A percentile compares a stretch with the other conserved stretches of the same genome.
Conservation (phyloP, 2,329 filamentous ascomycete genomes). For the Fusarium anguioides region DNA sequence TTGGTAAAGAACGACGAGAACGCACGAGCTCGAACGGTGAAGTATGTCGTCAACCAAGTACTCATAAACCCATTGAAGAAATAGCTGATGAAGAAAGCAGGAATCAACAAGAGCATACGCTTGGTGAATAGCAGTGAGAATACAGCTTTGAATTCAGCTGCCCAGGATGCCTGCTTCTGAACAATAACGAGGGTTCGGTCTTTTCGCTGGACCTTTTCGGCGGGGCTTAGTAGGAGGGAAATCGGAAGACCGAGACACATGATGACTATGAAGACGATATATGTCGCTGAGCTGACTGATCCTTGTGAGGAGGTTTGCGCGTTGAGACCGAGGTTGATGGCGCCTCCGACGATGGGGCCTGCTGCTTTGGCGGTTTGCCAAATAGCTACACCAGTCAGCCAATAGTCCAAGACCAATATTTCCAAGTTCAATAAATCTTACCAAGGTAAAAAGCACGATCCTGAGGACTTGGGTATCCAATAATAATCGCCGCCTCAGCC, state of each 20-base stretch:
- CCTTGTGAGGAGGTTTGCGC: slow-evolving; percentile 12
- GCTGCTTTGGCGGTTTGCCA: slow-evolving; percentile 72
- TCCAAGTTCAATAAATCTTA: not conserved
- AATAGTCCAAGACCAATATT: too few relatives aligned
- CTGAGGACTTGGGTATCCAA: slow-evolving; percentile 47
- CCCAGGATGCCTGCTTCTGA: slow-evolving; percentile 15
- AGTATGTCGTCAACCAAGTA: slow-evolving; percentile 19
- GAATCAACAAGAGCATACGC: slow-evolving; percentile 27
- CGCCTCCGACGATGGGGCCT: slow-evolving; percentile 63
- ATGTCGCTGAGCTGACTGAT: slow-evolving; percentile 22
- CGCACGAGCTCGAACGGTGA: slow-evolving; percentile 17
- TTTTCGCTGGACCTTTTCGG: slow-evolving; percentile 12
- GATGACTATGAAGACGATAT: slow-evolving; percentile 22
- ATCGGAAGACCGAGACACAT: slow-evolving; percentile 24
- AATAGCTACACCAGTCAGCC: slow-evolving; percentile 59
- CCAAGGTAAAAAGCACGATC: slow-evolving; percentile 21
- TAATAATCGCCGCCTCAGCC: slow-evolving; percentile 49
- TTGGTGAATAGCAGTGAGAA: slow-evolving; percentile 7
- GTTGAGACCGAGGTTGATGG: slow-evolving; percentile 75
- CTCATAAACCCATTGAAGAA: slow-evolving; percentile 23
- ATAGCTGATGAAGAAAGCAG: slow-evolving; percentile 22
- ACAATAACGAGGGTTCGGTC: slow-evolving; percentile 12
- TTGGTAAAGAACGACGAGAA: slow-evolving; percentile 21
- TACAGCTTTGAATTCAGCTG: slow-evolving; percentile 28
- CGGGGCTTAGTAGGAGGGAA: not conserved